Base-by-base conservation (phyloP, 306 rosid species). In the Rosa chinensis region DNA sequence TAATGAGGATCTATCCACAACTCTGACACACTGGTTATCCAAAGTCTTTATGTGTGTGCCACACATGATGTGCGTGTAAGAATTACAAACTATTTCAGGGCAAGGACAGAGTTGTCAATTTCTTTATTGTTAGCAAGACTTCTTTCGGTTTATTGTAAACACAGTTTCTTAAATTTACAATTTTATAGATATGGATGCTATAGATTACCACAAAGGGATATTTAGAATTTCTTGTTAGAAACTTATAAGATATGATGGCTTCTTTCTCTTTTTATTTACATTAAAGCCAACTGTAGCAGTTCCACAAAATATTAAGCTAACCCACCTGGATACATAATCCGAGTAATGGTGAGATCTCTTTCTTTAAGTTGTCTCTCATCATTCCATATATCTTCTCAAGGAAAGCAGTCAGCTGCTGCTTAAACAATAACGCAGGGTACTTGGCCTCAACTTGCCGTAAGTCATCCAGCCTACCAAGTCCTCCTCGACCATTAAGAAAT, bases 331-430 rank as follows among this genome's bases (percentile, higher is more conserved):
- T 96, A 73, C 99, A 96, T 72, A 92, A 75, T 80, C 98, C 99
- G 18, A 96, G 99, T 81, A 96, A 85, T 6, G 99, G 99, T 56
- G 99, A 96, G 81, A 96, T 96, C 89, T 96, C 99, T 85, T 96
- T 96, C 88, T 96, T 96, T 17, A 96, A 86, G 76, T 90, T 96
- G 89, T 96, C 99, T 79, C 99, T 88, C 73, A 96, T 93, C 94
- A 89, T 93, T 86, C 99, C 99, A 83, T 96, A 96, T 85, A 96
- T 91, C 84, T 96, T 96, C 85, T 96, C 99, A 62, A 96, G 92
- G 90, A 96, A 96, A 68, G 99, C 99, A 76, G 99, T 96, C 76
- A 96, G 99, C 88, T 96, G 99, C 86, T 96, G 99, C 90, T 96
- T 96, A 82, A 96, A 96, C 81, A 96, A 77, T 77, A 96, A 88